Conservation (phyloP, 1,284 basidiomycete genomes). For the Lignosus rhinocerotis region DNA sequence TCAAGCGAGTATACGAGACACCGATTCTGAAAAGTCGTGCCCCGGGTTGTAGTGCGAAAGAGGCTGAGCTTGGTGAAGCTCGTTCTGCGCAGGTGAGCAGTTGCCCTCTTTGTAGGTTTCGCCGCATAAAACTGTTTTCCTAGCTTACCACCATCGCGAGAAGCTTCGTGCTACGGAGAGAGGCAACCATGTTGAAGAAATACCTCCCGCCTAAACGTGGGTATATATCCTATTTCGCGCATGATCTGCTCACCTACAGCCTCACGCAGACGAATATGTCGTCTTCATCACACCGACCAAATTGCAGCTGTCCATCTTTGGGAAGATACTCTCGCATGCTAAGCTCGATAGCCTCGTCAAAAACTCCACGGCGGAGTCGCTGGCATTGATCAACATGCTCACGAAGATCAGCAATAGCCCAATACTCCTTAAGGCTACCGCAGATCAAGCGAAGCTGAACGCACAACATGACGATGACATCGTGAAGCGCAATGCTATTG, state of each 20-base stretch:
- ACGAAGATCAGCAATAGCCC: conserved; percentile 96
- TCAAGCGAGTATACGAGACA: conserved; percentile 82
- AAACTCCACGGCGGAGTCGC: conserved; percentile 73
- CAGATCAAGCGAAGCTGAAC: conserved; percentile 56
- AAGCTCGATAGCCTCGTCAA: conserved; percentile 65
- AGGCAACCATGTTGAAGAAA: conserved; percentile 77
- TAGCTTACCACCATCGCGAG: conserved; percentile 79
- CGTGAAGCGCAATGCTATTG: conserved; percentile 52
- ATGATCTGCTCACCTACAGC: background rate
- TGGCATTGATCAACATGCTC: conserved; percentile 80
- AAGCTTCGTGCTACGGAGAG: conserved; percentile 90
- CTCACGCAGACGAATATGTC: conserved; percentile 84
- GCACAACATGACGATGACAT: conserved; percentile 35
- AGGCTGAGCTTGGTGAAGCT: conserved; percentile 75
- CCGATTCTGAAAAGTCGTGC: conserved; percentile 89
- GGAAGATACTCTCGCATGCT: conserved; percentile 70
- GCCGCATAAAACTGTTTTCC: background rate
- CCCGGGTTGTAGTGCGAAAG: conserved; percentile 72
- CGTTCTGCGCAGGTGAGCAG: conserved; percentile 65
- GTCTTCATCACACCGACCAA: conserved; percentile 86
- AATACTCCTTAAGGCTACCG: conserved; percentile 75
- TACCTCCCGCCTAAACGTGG: conserved; percentile 90
- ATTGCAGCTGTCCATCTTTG: conserved; percentile 83
- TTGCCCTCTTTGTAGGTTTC: background rate
- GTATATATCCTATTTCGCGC: conserved; percentile 28